phyloP scores from a whole-genome alignment of 176 grass and related monocot species.

The Themeda triandra region DNA sequence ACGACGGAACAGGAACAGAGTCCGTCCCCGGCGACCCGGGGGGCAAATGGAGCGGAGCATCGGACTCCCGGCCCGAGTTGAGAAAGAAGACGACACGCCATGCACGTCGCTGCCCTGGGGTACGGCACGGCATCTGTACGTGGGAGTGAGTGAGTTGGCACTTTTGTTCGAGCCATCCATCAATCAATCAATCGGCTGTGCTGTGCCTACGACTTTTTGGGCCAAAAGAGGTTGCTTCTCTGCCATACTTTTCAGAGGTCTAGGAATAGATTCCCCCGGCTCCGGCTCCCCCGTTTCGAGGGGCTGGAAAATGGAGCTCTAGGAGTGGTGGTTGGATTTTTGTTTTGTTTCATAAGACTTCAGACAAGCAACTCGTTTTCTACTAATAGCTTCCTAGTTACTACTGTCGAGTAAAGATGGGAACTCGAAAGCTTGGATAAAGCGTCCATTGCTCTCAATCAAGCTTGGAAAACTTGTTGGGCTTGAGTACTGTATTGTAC shows the following conservation, averaged over 20 bases:
- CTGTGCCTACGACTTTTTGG: constrained; percentile 30
- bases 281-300: not conserved
- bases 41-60: too few species aligned
- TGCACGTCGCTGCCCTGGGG: not conserved
- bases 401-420: not conserved
- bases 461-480: too few species aligned
- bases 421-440: too few species aligned
- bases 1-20: too few species aligned
- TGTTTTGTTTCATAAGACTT: too few species aligned
- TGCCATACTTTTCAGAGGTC: constrained; percentile 13
- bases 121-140: not conserved
- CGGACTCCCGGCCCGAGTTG: too few species aligned
- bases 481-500: too few species aligned
- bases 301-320: not conserved
- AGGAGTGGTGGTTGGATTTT: too few species aligned
- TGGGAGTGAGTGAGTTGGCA: not conserved
- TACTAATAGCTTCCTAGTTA: not conserved
- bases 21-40: too few species aligned
- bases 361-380: too few species aligned
- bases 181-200: constrained; percentile 32
- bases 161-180: not conserved
- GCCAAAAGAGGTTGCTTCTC: constrained; percentile 30
- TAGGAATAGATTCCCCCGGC: constrained; percentile 36
- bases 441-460: too few species aligned
- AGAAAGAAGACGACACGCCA: not conserved